These are phyloP conservation scores for Eucommia ulmoides DNA, from an alignment of 257 asterid species.

Conservation along the genomic window DNA sequence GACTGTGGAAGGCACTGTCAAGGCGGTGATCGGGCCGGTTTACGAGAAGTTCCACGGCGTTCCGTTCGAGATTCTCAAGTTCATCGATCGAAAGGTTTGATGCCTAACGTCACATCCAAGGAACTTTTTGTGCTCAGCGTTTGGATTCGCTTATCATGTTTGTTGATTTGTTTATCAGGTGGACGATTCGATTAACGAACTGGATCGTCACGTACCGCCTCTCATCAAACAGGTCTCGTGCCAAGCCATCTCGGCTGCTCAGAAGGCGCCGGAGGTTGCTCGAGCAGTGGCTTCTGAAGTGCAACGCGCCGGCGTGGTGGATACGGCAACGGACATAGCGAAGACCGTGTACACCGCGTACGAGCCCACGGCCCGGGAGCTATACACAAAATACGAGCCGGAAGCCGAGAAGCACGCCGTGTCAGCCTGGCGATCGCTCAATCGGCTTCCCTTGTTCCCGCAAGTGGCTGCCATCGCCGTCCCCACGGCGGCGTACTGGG, in stretches of 20 bases:
- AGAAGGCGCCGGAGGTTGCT: slow-evolving; percentile 35
- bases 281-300: slow-evolving; percentile 46
- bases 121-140: too few species aligned
- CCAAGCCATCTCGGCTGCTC: slow-evolving; percentile 32
- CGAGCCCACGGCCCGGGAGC: slow-evolving; percentile 35
- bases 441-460: slow-evolving; percentile 48
- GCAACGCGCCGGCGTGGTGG: slow-evolving; percentile 39
- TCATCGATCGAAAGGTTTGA: too few species aligned
- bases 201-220: slow-evolving; percentile 44
- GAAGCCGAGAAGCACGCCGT: slow-evolving; percentile 46
- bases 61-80: too few species aligned
- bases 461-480: slow-evolving; percentile 54
- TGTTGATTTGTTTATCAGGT: slow-evolving; percentile 32
- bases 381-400: slow-evolving; percentile 46
- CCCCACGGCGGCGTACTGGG: slow-evolving; percentile 73
- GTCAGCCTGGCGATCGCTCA: slow-evolving; percentile 50
- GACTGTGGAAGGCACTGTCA: too few species aligned
- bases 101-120: too few species aligned
- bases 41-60: too few species aligned
- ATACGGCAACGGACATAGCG: slow-evolving; percentile 22
- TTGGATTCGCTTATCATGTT: neutral
- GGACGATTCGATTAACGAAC: slow-evolving; percentile 29
- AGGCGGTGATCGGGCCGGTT: too few species aligned
- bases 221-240: slow-evolving; percentile 24
- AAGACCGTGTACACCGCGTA: slow-evolving; percentile 25